Conservation (phyloP, 2,329 filamentous ascomycete genomes). For the Aureobasidium pullulans region DNA sequence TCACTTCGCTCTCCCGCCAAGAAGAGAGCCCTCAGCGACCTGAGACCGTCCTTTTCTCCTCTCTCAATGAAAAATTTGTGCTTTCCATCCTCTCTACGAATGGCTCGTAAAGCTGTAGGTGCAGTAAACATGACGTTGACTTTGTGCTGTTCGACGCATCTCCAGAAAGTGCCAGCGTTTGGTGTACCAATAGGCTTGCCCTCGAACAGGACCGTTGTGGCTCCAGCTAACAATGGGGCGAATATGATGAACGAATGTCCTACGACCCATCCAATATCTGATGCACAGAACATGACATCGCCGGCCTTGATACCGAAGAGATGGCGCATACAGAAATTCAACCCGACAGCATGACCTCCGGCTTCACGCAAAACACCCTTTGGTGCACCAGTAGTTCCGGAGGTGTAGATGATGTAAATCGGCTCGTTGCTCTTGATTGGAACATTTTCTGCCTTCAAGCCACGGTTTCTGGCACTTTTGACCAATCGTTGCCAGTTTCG, state of each 20-base stretch:
- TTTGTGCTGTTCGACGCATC: slow-evolving; percentile 74
- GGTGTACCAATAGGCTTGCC: slow-evolving; percentile 91
- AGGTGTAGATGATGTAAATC: slow-evolving; percentile 88
- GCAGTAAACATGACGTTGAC: slow-evolving; percentile 82
- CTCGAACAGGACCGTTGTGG: slow-evolving; percentile 81
- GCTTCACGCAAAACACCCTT: slow-evolving; percentile 80
- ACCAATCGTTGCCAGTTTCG: slow-evolving; percentile 73
- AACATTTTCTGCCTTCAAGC: slow-evolving; percentile 64
- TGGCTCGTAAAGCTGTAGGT: slow-evolving; percentile 78
- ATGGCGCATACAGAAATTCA: slow-evolving; percentile 75
- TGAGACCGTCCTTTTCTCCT: slow-evolving; percentile 64
- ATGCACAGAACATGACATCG: slow-evolving; percentile 73
- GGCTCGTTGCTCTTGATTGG: slow-evolving; percentile 70
- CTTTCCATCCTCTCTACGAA: slow-evolving; percentile 75
- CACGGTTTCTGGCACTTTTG: slow-evolving; percentile 60
- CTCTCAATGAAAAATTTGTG: slow-evolving; percentile 57
- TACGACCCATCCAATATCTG: slow-evolving; percentile 89
- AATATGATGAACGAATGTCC: slow-evolving; percentile 86
- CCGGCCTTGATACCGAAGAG: slow-evolving; percentile 76
- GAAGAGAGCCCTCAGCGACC: slow-evolving; percentile 65
- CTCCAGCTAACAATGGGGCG: slow-evolving; percentile 74
- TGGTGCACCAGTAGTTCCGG: slow-evolving; percentile 70
- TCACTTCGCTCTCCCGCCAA: slow-evolving; percentile 86
- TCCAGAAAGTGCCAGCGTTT: slow-evolving; percentile 81
- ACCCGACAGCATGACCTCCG: slow-evolving; percentile 77